Evolutionary conservation across 148 eudicot genomes (phyloP).

Genomic region (Chenopodium album): DNA sequence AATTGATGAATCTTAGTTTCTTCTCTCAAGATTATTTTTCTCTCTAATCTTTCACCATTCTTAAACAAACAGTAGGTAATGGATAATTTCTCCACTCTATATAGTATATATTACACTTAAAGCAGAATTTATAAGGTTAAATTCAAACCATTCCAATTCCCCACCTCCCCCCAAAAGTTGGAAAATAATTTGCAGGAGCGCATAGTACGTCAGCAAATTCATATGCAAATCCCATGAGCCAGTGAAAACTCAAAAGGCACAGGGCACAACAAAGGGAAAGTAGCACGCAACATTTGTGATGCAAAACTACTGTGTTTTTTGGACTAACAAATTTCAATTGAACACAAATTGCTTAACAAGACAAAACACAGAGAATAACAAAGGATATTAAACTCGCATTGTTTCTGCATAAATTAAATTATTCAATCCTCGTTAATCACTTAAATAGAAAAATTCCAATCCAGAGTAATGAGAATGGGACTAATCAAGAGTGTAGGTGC

Average conservation of each 20-base stretch:
- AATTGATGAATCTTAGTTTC: neutral
- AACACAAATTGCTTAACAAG: neutral
- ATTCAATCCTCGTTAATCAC: neutral
- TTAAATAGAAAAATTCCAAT: neutral
- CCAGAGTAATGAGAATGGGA: neutral
- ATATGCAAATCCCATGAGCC: neutral
- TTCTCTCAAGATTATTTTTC: neutral
- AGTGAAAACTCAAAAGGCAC: neutral
- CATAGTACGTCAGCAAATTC: neutral
- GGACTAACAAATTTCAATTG: neutral
- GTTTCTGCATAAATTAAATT: conserved; percentile 3
- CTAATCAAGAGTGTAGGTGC: conserved; percentile 17
- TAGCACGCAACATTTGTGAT: neutral
- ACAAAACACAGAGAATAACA: neutral
- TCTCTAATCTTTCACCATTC: neutral
- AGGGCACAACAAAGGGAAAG: neutral
- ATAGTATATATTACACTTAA: neutral
- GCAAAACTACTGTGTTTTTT: neutral
- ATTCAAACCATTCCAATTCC: neutral
- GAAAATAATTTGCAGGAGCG: neutral
- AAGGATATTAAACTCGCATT: neutral
- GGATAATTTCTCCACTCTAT: neutral
- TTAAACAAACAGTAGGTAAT: neutral
- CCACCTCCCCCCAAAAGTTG: neutral
- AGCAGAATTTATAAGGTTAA: neutral